A percentile compares a stretch with the other conserved stretches of the same genome.
Evolutionary conservation across 495 filamentous ascomycete species (phyloP).

Genomic region (Choiromyces venosus): DNA sequence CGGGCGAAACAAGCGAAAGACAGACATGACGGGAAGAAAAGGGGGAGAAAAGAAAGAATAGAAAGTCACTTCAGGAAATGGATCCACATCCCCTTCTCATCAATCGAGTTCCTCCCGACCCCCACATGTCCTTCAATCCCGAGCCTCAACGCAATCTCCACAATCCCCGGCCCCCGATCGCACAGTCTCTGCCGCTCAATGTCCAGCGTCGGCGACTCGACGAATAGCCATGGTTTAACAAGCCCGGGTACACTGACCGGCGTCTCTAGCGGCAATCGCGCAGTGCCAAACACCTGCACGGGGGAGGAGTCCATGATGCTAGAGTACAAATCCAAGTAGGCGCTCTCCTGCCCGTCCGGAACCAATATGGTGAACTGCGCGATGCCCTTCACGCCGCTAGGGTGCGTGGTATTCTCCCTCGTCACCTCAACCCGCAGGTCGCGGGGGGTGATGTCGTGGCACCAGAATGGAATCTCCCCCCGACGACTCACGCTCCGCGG

Average conservation of each 20-base stretch:
- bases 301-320: conserved; percentile 35
- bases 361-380: conserved; percentile 45
- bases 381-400: conserved; percentile 48
- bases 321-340: conserved; percentile 38
- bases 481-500: conserved; percentile 16
- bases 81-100: conserved; percentile 41
- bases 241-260: conserved; percentile 24
- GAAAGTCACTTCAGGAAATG: conserved; percentile 35
- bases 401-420: conserved; percentile 44
- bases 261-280: conserved; percentile 33
- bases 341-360: conserved; percentile 20
- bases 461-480: conserved; percentile 53
- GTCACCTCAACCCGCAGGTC: conserved; percentile 46
- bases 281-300: conserved; percentile 33
- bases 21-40: not conserved
- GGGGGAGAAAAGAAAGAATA: too few relatives aligned
- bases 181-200: conserved; percentile 31
- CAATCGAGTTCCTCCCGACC: conserved; percentile 30
- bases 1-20: not conserved
- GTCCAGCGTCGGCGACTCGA: conserved; percentile 34
- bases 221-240: conserved; percentile 37
- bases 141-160: conserved; percentile 41
- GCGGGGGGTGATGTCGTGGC: conserved; percentile 52
- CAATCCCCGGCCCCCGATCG: conserved; percentile 35
- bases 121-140: conserved; percentile 35